These are phyloP conservation scores for Pharnaceum exiguum DNA, from an alignment of 148 eudicot species.

Conservation along the genomic window DNA sequence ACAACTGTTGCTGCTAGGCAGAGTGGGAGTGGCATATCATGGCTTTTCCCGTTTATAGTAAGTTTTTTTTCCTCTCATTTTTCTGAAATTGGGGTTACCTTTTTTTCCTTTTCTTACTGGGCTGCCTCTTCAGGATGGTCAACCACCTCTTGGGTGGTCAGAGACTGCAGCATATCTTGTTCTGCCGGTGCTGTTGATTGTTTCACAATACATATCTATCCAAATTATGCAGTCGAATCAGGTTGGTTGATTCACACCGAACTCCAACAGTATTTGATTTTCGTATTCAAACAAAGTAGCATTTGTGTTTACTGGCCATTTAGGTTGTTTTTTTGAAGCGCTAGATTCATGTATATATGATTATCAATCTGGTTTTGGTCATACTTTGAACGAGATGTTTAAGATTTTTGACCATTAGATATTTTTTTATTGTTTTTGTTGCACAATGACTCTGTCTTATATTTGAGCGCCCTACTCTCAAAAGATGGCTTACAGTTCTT, in stretches of 20 bases:
- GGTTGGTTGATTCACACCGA: constrained; percentile 41
- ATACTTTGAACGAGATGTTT: neutral
- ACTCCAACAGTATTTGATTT: too few species aligned
- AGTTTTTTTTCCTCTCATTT: constrained; percentile 22
- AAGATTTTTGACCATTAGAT: neutral
- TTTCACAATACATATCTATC: constrained; percentile 69
- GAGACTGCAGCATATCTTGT: constrained; percentile 89
- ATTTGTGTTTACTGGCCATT: too few species aligned
- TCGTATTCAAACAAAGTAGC: too few species aligned
- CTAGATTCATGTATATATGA: too few species aligned
- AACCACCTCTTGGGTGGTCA: constrained; percentile 93
- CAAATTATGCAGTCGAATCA: constrained; percentile 90
- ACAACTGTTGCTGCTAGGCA: constrained; percentile 77
- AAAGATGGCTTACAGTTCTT: too few species aligned
- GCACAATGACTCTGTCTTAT: neutral
- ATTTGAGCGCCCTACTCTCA: too few species aligned
- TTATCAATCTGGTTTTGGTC: neutral
- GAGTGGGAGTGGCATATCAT: constrained; percentile 85
- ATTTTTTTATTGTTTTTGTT: neutral
- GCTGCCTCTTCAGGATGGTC: constrained; percentile 63
- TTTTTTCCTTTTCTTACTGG: neutral
- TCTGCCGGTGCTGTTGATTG: constrained; percentile 59
- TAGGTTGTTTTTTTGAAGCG: too few species aligned
- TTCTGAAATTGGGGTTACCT: neutral
- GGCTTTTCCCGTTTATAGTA: constrained; percentile 95